Base-by-base conservation (phyloP, 2,329 filamentous ascomycete genomes). In the Fusarium pseudograminearum region DNA sequence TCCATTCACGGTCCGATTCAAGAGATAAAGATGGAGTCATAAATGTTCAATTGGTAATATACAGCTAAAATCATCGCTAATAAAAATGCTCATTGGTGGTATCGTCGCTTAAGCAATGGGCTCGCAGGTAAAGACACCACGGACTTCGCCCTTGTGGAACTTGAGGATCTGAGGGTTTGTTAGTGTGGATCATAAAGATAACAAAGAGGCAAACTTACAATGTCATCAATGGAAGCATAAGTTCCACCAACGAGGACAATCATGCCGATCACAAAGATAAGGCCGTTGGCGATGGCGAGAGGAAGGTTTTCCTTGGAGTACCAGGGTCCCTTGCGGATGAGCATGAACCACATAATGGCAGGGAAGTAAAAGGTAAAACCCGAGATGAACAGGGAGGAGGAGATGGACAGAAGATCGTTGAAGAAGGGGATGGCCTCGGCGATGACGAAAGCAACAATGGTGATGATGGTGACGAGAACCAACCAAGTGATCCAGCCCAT, bases 401-500 rank as follows among this genome's bases (percentile, higher is more conserved):
- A 81, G 73, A 86, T 83, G 58, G 83, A 82, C n/a, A 94, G 80
- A 45, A 94, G 81, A 51, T 90, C 84, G 66, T 87, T 87, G 81
- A 94, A 94, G 76, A 90, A 89, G 4, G 92, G 92, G 45, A 94
- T 90, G 1, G 89, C 87, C 74, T 91, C 88, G 16, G 91, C 91
- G 69, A 94, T 89, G 70, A 93, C 77, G 85, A 89, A 94, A 6
- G 89, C 89, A 15, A 91, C 55, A 14, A 90, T 53, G 81, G 91
- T 93, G 44, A 90, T 77, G 48, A 77, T 69, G 2, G 84, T 78
- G 30, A 89, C 85, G 14, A 93, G 86, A 5, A 61, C 80, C 16
- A 89, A 74, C 91, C 91, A 92, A 5, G 79, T 81, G 26, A 77
- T 71, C 83, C 83, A 85, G 3, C 83, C 83, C 78, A 76, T 82